phyloP scores from a whole-genome alignment of 805 yeast genomes.

The Candida manassasensis region DNA sequence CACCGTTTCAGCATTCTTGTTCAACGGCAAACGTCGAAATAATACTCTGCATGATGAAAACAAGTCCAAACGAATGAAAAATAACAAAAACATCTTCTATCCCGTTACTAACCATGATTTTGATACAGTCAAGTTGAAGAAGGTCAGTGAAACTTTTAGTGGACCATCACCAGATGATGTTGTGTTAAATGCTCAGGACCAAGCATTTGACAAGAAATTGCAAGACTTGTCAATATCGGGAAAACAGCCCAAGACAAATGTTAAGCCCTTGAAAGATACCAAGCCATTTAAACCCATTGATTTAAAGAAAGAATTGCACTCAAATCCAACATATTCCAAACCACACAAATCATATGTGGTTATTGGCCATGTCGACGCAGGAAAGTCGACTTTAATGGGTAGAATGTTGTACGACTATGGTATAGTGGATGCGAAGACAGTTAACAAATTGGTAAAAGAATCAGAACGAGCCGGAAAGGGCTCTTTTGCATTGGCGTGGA shows the following conservation, averaged over 20 bases:
- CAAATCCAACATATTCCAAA: conserved; percentile 32
- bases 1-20: conserved; percentile 15
- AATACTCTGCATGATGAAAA: conserved; percentile 8
- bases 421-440: conserved; percentile 58
- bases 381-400: conserved; percentile 79
- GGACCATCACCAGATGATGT: conserved; percentile 83
- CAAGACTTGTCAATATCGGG: conserved; percentile 20
- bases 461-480: conserved; percentile 66
- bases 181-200: conserved; percentile 54
- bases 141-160: conserved; percentile 50
- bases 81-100: conserved; percentile 17
- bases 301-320: conserved; percentile 32
- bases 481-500: conserved; percentile 82
- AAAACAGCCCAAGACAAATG: conserved; percentile 7
- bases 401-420: conserved; percentile 63
- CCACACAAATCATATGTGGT: conserved; percentile 71
- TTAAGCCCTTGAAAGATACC: conserved; percentile 18
- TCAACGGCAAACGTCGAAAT: conserved; percentile 6
- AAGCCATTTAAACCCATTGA: conserved; percentile 44
- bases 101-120: conserved; percentile 40
- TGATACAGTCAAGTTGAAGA: conserved; percentile 28
- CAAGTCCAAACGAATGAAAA: conserved; percentile 19
- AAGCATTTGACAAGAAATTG: conserved; percentile 32
- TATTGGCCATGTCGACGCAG: conserved; percentile 84
- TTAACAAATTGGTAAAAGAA: conserved; percentile 60